Base-by-base conservation (phyloP, 768 basidiomycete species). In the Collybia mongolica region DNA sequence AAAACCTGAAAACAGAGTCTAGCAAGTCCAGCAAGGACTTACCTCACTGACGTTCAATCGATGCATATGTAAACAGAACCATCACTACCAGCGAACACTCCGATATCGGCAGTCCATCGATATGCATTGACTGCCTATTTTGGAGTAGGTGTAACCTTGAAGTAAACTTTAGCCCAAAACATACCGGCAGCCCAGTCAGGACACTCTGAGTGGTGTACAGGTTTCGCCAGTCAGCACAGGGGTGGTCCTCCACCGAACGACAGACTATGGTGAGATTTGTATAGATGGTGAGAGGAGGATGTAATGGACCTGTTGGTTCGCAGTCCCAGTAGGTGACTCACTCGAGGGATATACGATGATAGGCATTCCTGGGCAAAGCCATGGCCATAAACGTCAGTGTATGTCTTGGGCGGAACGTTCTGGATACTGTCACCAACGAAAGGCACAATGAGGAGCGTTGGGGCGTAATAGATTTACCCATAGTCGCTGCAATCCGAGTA, bases 131-230 rank as follows among this genome's bases (percentile, higher is more conserved):
- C n/a, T n/a, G n/a, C n/a, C n/a, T n/a, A n/a, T n/a, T n/a, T n/a
- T n/a, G n/a, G n/a, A n/a, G n/a, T n/a, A n/a, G n/a, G n/a, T n/a
- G n/a, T n/a, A n/a, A n/a, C n/a, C n/a, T n/a, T n/a, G n/a, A n/a
- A n/a, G n/a, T n/a, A n/a, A n/a, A n/a, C n/a, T n/a, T n/a, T n/a
- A n/a, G n/a, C n/a, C n/a, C n/a, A n/a, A n/a, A n/a, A n/a, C n/a
- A n/a, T n/a, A n/a, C n/a, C n/a, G n/a, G n/a, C 17, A 37, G 20
- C 5, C 44, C 44, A 22, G 44, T 46, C 15, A 19, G 8, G n/a
- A 46, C 44, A 36, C 17, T 46, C 18, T 46, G 44, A n/a, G 36
- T 46, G 23, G 19, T 46, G 18, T 20, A 46, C 11, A 46, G 19
- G 11, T 37, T 46, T 11, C 36, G 35, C 44, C 32, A 15, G 18